phyloP scores from a whole-genome alignment of 495 filamentous ascomycete genomes.

The Neurospora sp. region DNA sequence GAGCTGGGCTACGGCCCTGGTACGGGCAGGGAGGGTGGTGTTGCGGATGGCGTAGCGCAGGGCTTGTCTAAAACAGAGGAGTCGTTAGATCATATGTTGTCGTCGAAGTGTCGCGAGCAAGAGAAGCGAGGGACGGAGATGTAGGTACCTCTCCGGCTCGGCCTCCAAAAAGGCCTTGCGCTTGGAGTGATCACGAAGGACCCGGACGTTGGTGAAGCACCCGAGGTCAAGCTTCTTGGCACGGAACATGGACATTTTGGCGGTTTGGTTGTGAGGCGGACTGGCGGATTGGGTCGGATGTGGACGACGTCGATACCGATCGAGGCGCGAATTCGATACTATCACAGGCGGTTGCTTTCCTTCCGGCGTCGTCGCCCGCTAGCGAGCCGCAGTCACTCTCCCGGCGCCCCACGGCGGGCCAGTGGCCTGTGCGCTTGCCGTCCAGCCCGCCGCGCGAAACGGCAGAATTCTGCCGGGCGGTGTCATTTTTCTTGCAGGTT shows the following conservation, averaged over 20 bases:
- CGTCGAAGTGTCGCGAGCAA: neutral
- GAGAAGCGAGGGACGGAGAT: neutral
- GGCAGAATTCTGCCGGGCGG: constrained; percentile 10
- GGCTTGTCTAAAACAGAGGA: constrained; percentile 58
- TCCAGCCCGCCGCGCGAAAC: neutral
- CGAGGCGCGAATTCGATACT: neutral
- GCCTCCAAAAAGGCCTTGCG: constrained; percentile 78
- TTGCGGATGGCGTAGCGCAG: constrained; percentile 92
- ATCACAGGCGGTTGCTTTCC: neutral
- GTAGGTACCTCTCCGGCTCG: constrained; percentile 72
- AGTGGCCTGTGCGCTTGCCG: neutral
- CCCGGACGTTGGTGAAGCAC: constrained; percentile 70
- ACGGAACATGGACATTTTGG: constrained; percentile 69
- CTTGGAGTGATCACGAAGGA: constrained; percentile 91
- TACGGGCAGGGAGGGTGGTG: constrained; percentile 68
- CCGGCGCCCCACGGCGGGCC: neutral
- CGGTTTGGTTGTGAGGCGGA: constrained; percentile 3
- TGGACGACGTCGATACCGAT: neutral
- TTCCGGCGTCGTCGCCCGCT: neutral
- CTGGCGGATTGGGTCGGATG: neutral
- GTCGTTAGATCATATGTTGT: neutral
- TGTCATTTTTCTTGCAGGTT: neutral
- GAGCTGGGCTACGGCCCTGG: constrained; percentile 81
- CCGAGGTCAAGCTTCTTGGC: constrained; percentile 80
- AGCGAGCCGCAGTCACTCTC: neutral